Conservation (phyloP, 805 yeast genomes). For the Candida tammaniensis region DNA sequence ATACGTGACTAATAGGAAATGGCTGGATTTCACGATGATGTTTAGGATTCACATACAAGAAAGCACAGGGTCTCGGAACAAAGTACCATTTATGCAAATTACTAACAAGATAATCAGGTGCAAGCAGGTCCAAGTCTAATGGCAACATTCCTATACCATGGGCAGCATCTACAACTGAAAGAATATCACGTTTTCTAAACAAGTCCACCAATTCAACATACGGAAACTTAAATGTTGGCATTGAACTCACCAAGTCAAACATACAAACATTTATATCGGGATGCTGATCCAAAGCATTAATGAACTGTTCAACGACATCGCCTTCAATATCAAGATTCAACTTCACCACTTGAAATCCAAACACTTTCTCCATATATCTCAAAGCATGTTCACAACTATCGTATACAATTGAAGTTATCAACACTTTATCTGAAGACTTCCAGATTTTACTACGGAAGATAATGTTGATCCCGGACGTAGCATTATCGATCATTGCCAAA, state of each 20-base stretch:
- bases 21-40: slow-evolving; percentile 53
- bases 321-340: slow-evolving; percentile 35
- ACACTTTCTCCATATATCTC: slow-evolving; percentile 32
- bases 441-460: slow-evolving; percentile 55
- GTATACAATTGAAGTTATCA: slow-evolving; percentile 50
- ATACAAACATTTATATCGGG: slow-evolving; percentile 40
- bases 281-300: slow-evolving; percentile 3
- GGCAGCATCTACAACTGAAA: slow-evolving; percentile 70
- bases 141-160: slow-evolving; percentile 60
- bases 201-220: slow-evolving; percentile 44
- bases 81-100: slow-evolving; percentile 72
- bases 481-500: slow-evolving; percentile 55
- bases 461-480: slow-evolving; percentile 59
- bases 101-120: slow-evolving; percentile 60
- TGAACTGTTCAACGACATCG: slow-evolving; percentile 22
- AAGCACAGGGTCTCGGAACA: slow-evolving; percentile 56
- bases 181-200: slow-evolving; percentile 44
- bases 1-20: slow-evolving; percentile 55
- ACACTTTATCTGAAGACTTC: slow-evolving; percentile 48
- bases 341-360: slow-evolving; percentile 29
- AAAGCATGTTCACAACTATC: slow-evolving; percentile 55
- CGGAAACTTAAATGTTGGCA: slow-evolving; percentile 64
- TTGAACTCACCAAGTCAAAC: slow-evolving; percentile 58
- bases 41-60: slow-evolving; percentile 53
- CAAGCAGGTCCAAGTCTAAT: slow-evolving; percentile 34